Evolutionary conservation across 495 filamentous ascomycete genomes (phyloP).

Genomic region (Lentithecium fluviatile): DNA sequence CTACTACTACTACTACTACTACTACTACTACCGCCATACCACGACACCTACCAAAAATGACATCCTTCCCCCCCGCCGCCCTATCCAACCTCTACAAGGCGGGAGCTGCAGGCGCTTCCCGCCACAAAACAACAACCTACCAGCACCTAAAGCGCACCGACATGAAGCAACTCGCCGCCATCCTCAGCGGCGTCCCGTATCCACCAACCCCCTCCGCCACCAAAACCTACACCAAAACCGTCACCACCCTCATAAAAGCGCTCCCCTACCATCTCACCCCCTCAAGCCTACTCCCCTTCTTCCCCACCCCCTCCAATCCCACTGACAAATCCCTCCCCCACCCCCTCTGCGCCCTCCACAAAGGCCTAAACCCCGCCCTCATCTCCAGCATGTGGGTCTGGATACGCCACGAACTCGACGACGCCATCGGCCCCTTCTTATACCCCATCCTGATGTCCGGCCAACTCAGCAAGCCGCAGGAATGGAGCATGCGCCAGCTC

Average conservation of each 20-base stretch:
- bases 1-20: too few relatives aligned
- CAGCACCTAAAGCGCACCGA: slow-evolving; percentile 3
- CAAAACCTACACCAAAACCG: background rate
- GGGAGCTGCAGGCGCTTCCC: slow-evolving; percentile 3
- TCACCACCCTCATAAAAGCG: background rate
- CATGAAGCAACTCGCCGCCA: slow-evolving; percentile 9
- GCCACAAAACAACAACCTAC: background rate
- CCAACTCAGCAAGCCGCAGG: background rate
- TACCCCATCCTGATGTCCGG: slow-evolving; percentile 14
- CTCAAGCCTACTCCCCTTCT: background rate
- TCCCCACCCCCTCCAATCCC: background rate
- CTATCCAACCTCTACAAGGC: background rate
- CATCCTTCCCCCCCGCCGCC: too few relatives aligned
- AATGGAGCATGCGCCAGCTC: slow-evolving; percentile 7
- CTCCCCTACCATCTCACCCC: background rate
- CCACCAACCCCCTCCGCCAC: background rate
- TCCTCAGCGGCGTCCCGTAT: slow-evolving; percentile 7
- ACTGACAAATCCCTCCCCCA: background rate
- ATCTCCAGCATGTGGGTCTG: slow-evolving; percentile 17
- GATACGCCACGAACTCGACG: slow-evolving; percentile 13
- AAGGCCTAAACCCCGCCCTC: background rate
- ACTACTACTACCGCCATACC: too few relatives aligned
- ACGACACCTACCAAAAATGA: too few relatives aligned
- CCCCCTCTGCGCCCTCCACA: slow-evolving; percentile 17
- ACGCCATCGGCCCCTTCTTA: slow-evolving; percentile 8